These are phyloP conservation scores for Orbilia quercus DNA, from an alignment of 2,329 filamentous ascomycete species.

Conservation along the genomic window DNA sequence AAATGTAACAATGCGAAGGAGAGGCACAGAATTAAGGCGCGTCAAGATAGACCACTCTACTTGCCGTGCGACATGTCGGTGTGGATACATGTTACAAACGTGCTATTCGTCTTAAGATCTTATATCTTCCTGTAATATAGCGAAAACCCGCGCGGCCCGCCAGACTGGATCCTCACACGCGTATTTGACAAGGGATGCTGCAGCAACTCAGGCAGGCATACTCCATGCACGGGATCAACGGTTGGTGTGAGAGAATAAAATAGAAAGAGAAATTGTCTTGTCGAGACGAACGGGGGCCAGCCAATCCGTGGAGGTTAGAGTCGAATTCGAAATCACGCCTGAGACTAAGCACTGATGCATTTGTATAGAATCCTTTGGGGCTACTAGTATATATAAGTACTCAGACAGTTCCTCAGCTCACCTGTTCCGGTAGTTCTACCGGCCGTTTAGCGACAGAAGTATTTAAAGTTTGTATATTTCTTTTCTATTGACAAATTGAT, in stretches of 20 bases:
- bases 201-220: too few relatives aligned
- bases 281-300: constrained; percentile 5
- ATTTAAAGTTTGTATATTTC: too few relatives aligned
- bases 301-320: background rate
- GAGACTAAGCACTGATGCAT: background rate
- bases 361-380: background rate
- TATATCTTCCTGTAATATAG: background rate
- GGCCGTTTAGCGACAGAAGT: too few relatives aligned
- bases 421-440: too few relatives aligned
- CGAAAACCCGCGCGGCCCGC: constrained; percentile 4
- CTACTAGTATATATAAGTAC: too few relatives aligned
- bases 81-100: background rate
- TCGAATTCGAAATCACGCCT: background rate
- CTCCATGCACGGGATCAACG: too few relatives aligned
- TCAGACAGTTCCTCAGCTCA: too few relatives aligned
- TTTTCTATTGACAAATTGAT: too few relatives aligned
- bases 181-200: background rate
- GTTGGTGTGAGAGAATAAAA: background rate
- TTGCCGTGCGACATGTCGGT: background rate
- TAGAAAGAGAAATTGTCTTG: too few relatives aligned
- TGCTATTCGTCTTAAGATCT: background rate
- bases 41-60: constrained; percentile 3
- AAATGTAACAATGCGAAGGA: background rate
- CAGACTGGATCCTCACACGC: constrained; percentile 8
- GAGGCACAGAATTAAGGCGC: background rate